Conservation (phyloP, 2,329 filamentous ascomycete genomes). For the Tolypocladium sp. region DNA sequence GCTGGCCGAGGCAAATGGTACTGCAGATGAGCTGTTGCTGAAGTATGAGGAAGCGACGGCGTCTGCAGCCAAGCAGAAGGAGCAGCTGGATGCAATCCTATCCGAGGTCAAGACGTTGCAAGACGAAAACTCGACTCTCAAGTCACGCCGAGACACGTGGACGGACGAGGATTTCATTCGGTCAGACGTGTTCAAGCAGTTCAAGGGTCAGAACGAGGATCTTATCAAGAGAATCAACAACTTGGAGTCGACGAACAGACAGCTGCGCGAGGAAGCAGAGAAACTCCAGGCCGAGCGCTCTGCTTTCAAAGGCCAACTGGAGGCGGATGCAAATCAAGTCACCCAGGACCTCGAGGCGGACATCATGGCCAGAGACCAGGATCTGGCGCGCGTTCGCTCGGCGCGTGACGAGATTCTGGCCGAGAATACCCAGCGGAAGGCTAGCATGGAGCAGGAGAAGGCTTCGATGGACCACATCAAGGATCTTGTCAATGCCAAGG, state of each 20-base stretch:
- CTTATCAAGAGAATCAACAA: constrained; percentile 87
- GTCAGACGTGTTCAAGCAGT: constrained; percentile 86
- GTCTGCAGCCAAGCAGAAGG: constrained; percentile 72
- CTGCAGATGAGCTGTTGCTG: constrained; percentile 59
- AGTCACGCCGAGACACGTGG: constrained; percentile 56
- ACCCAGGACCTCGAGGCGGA: constrained; percentile 75
- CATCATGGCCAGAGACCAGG: constrained; percentile 70
- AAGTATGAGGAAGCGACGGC: constrained; percentile 72
- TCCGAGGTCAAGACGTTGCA: constrained; percentile 65
- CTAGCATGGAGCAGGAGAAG: constrained; percentile 67
- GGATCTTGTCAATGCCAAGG: constrained; percentile 70
- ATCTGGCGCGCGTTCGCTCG: constrained; percentile 77
- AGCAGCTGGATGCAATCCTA: constrained; percentile 74
- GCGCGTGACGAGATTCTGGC: constrained; percentile 77
- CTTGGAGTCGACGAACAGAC: constrained; percentile 78
- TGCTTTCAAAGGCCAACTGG: constrained; percentile 69
- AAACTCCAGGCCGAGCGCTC: constrained; percentile 80
- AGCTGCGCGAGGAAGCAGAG: constrained; percentile 75
- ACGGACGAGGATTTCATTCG: constrained; percentile 91
- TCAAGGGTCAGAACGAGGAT: constrained; percentile 86
- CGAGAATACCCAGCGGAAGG: constrained; percentile 71
- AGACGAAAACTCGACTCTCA: constrained; percentile 71
- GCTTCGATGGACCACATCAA: constrained; percentile 63
- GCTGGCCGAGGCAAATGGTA: constrained; percentile 41
- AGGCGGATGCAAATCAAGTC: constrained; percentile 66